phyloP scores from a whole-genome alignment of 2,329 filamentous ascomycete genomes.

The Stachybotrys elegans region DNA sequence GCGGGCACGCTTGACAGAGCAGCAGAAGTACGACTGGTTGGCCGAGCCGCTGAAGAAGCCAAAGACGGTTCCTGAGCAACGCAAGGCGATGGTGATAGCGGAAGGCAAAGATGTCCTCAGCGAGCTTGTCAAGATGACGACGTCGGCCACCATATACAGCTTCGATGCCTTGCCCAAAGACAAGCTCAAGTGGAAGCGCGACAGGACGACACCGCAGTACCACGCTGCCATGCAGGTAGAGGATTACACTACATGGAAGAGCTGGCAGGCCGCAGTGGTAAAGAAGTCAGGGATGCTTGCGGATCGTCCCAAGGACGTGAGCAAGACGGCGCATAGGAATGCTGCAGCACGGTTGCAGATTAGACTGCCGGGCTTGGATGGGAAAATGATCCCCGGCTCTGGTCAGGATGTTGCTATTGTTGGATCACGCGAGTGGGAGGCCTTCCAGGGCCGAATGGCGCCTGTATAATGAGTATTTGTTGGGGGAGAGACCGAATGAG shows the following conservation, averaged over 20 bases:
- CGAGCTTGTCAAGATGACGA: slow-evolving; percentile 59
- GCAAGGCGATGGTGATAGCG: slow-evolving; percentile 45
- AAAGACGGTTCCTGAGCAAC: slow-evolving; percentile 39
- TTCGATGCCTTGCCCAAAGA: slow-evolving; percentile 53
- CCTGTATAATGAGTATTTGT: no score
- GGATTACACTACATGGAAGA: slow-evolving; percentile 57
- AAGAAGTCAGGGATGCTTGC: slow-evolving; percentile 43
- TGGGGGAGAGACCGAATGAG: no score
- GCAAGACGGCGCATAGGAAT: slow-evolving; percentile 18
- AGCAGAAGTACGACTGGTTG: slow-evolving; percentile 53
- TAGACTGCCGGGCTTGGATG: slow-evolving; percentile 39
- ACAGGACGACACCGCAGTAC: slow-evolving; percentile 58
- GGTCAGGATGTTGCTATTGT: slow-evolving; percentile 44
- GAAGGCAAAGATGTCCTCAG: slow-evolving; percentile 61
- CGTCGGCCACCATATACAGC: slow-evolving; percentile 52
- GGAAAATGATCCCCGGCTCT: slow-evolving; percentile 34
- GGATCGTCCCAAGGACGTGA: slow-evolving; percentile 13
- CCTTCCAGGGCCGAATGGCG: slow-evolving; percentile 36
- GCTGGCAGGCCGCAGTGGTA: slow-evolving; percentile 51
- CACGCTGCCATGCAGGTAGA: slow-evolving; percentile 61
- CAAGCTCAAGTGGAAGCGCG: slow-evolving; percentile 61
- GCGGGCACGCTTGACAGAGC: slow-evolving; percentile 53
- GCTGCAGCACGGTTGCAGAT: slow-evolving; percentile 47
- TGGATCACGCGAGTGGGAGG: slow-evolving; percentile 51
- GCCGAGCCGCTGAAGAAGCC: slow-evolving; percentile 53